Conservation (phyloP, 345 rosid genomes). For the Bruguiera parviflora region DNA sequence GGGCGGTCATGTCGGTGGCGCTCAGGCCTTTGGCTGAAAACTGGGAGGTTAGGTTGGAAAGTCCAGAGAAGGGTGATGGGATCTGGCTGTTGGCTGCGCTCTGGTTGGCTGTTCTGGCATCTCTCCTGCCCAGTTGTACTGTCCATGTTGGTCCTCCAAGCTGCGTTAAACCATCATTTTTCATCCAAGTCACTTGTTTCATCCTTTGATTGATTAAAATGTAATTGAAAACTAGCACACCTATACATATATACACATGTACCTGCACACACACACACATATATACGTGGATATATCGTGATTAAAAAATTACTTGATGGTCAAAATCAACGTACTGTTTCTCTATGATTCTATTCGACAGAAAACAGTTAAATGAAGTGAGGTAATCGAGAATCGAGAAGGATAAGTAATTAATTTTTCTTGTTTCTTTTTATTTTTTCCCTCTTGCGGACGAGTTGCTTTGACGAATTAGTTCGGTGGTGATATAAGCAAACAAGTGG, state of each 20-base stretch:
- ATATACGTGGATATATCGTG: background rate
- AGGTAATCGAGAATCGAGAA: too few relatives aligned
- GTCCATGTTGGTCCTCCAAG: conserved; percentile 40
- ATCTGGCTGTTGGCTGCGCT: conserved; percentile 36
- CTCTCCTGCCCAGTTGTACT: conserved; percentile 47
- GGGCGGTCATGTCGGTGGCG: conserved; percentile 41
- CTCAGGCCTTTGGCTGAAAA: conserved; percentile 36
- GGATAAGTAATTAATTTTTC: too few relatives aligned
- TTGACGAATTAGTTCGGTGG: too few relatives aligned
- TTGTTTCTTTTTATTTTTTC: too few relatives aligned
- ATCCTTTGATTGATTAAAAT: background rate
- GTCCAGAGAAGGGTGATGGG: conserved; percentile 34
- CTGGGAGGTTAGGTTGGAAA: conserved; percentile 30
- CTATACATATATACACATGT: background rate
- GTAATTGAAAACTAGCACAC: background rate
- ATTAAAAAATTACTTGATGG: background rate
- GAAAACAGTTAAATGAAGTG: too few relatives aligned
- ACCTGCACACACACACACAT: background rate
- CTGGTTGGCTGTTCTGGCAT: conserved; percentile 42
- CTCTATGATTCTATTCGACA: too few relatives aligned
- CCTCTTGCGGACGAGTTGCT: too few relatives aligned
- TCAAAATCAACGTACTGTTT: too few relatives aligned
- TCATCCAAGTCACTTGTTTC: background rate
- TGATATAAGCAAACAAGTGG: too few relatives aligned
- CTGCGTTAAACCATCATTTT: conserved; percentile 13